Base-by-base conservation (phyloP, 768 basidiomycete genomes). In the Tylopilus balloui region DNA sequence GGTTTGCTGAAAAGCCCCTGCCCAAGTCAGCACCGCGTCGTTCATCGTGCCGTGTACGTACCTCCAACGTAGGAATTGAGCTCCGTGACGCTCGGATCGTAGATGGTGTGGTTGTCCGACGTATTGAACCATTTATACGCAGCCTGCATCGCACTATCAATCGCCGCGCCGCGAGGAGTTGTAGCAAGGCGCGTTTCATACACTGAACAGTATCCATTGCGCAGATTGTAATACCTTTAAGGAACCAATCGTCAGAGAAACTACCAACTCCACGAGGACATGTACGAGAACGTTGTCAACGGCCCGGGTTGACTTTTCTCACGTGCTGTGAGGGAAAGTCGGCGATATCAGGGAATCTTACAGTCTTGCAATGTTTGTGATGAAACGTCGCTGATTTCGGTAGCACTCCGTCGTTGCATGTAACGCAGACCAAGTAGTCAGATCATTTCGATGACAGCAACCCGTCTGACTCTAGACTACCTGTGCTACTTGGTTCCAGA, bases 181-280 rank as follows among this genome's bases (percentile, higher is more conserved):
- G 21, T 3, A 24, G 38, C 25, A 17, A 28, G 12, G 27, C 4
- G 28, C 10, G 20, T 23, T 21, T 4, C 61, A 34, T 59, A 73
- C 73, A 40, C 69, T 42, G 28, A 69, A 67, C 0, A 67, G 66
- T 25, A 69, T 70, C 67, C 68, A 73, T 52, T 83, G 80, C 11
- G 69, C 74, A 19, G 77, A 78, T 57, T 80, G 78, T 11, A 79
- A 81, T 15, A 81, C 79, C 51, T 76, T 62, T 7, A 42, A 44
- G 3, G 4, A 31, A 53, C 13, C 43, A 45, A 17, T 40, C 13
- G 38, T 56, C 44, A 64, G 50, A 49, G 20, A 13, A 20, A n/a
- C 36, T 10, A 44, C 28, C 45, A 40, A 35, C 56, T 1, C 15
- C 28, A 25, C 15, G 37, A 42, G 34, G 24, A 25, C 24, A 25